These are phyloP conservation scores for Tilletia caries DNA, from an alignment of 1,284 basidiomycete species.

Conservation along the genomic window DNA sequence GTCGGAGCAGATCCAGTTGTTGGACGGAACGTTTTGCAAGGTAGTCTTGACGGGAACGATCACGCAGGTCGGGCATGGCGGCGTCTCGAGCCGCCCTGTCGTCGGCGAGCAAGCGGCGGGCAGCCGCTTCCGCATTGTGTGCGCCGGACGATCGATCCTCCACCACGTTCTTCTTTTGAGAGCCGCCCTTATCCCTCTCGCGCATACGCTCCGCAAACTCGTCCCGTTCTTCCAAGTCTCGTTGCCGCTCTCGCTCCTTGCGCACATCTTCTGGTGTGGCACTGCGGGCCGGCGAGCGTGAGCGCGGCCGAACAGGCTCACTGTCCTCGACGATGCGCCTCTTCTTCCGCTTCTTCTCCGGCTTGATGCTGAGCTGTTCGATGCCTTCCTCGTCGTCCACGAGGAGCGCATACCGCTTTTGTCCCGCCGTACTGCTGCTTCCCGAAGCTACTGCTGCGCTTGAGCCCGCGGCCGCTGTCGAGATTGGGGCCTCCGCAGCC, in stretches of 20 bases:
- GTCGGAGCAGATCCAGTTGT: conserved; percentile 85
- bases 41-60: conserved; percentile 72
- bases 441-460: background rate
- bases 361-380: conserved; percentile 40
- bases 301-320: conserved; percentile 42
- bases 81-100: conserved; percentile 35
- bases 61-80: conserved; percentile 42
- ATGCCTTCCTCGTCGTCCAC: conserved; percentile 31
- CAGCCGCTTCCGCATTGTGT: conserved; percentile 70
- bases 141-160: conserved; percentile 69
- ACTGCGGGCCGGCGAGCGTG: conserved; percentile 2
- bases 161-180: conserved; percentile 88
- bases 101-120: conserved; percentile 65
- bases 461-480: background rate
- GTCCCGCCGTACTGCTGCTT: conserved; percentile 14
- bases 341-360: conserved; percentile 57
- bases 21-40: conserved; percentile 92
- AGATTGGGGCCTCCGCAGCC: background rate
- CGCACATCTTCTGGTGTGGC: conserved; percentile 63
- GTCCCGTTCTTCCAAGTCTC: conserved; percentile 82
- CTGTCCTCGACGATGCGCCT: conserved; percentile 40
- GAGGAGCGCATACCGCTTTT: conserved; percentile 42
- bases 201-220: conserved; percentile 85
- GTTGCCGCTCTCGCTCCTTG: conserved; percentile 70
- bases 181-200: conserved; percentile 76